Conservation (phyloP, 169 alveolate genomes). For the Plasmodium gallinaceum region DNA sequence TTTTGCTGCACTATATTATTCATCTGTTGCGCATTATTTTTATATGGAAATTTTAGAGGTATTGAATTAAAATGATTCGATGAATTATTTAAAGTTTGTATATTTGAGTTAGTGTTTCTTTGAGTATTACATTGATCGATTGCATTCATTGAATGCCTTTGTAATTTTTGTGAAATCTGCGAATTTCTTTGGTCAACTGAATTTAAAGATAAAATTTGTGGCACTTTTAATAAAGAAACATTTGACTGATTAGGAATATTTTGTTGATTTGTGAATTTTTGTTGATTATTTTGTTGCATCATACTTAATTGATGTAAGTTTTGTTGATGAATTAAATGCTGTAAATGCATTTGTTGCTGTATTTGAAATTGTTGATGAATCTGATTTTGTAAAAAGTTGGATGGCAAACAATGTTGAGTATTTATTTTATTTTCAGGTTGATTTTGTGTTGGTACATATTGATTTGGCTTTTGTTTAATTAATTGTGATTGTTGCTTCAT, state of each 20-base stretch:
- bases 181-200: conserved; percentile 46
- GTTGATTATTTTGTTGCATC: conserved; percentile 16
- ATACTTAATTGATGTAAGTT: conserved; percentile 34
- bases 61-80: conserved; percentile 30
- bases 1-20: not conserved
- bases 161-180: conserved; percentile 39
- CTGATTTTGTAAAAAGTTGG: conserved; percentile 48
- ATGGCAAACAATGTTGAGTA: conserved; percentile 8
- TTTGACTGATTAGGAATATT: conserved; percentile 38
- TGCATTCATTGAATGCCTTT: conserved; percentile 27
- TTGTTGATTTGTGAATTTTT: conserved; percentile 34
- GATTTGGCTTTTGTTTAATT: conserved; percentile 35
- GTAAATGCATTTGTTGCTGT: conserved; percentile 69
- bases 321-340: conserved; percentile 57
- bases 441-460: conserved; percentile 8
- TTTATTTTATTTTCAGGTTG: conserved; percentile 29
- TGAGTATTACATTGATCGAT: conserved; percentile 27
- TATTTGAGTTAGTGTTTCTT: conserved; percentile 17
- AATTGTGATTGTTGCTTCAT: conserved; percentile 50
- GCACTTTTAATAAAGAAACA: conserved; percentile 52
- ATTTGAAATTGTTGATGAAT: conserved; percentile 53
- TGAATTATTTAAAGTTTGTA: conserved; percentile 12
- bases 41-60: conserved; percentile 50
- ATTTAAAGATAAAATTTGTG: conserved; percentile 34
- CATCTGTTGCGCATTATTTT: conserved; percentile 19